Conservation (phyloP, 192 early-diverging fungal species). For the Helicostylum pulchrum region DNA sequence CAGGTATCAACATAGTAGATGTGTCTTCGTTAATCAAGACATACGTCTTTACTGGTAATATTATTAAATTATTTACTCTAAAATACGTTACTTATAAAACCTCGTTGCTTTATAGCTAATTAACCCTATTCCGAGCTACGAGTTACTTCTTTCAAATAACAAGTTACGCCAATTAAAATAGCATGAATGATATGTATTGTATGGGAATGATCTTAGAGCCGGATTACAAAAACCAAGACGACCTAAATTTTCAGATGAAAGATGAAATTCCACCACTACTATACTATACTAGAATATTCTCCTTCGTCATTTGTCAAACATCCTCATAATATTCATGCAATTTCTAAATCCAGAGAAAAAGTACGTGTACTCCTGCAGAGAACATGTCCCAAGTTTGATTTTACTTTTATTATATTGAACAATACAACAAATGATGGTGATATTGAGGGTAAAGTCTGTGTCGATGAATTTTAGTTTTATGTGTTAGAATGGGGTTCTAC, state of each 20-base stretch:
- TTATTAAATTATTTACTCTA: too few relatives aligned
- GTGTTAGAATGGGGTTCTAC: slow-evolving; percentile 52
- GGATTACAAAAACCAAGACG: slow-evolving; percentile 16
- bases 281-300: neutral
- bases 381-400: slow-evolving; percentile 52
- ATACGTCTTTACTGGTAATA: too few relatives aligned
- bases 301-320: slow-evolving; percentile 5
- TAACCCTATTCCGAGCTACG: too few relatives aligned
- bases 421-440: slow-evolving; percentile 41
- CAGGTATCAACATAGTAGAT: too few relatives aligned
- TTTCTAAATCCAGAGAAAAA: slow-evolving; percentile 22
- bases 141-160: too few relatives aligned
- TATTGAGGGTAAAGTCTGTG: slow-evolving; percentile 18
- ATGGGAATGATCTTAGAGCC: slow-evolving; percentile 43
- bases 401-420: slow-evolving; percentile 42
- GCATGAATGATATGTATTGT: slow-evolving; percentile 46
- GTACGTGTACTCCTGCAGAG: slow-evolving; percentile 38
- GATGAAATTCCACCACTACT: too few relatives aligned
- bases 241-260: neutral
- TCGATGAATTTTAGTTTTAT: slow-evolving; percentile 49
- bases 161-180: too few relatives aligned
- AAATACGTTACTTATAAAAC: too few relatives aligned
- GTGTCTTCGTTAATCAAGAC: too few relatives aligned
- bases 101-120: too few relatives aligned
- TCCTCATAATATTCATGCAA: slow-evolving; percentile 10